Conservation (phyloP, 371 early-diverging fungal genomes). For the Rhizomucor pusillus region DNA sequence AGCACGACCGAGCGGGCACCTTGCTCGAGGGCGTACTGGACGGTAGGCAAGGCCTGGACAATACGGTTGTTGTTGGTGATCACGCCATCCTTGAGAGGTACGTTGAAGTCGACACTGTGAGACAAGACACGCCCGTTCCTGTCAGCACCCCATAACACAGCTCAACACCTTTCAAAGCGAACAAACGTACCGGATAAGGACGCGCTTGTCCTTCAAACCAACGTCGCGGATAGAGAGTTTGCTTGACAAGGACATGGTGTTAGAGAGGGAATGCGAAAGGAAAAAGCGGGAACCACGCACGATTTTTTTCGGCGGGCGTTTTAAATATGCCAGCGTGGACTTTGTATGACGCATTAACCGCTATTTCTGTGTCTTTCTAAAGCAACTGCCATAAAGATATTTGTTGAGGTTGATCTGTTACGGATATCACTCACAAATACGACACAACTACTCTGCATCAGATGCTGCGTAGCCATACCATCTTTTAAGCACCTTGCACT, state of each 20-base stretch:
- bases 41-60: constrained; percentile 94
- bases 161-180: not conserved
- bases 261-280: constrained; percentile 11
- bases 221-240: constrained; percentile 86
- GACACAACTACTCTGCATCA: not conserved
- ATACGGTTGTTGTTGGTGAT: constrained; percentile 98
- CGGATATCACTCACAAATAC: not conserved
- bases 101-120: constrained; percentile 97
- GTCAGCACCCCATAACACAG: not conserved
- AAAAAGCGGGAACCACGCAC: not conserved
- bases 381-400: no score
- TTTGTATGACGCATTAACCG: not conserved
- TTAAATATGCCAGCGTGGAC: not conserved
- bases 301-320: not conserved
- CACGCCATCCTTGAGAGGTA: constrained; percentile 88
- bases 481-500: not conserved
- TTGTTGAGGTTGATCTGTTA: no score
- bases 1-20: constrained; percentile 91
- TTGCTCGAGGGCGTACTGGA: constrained; percentile 86
- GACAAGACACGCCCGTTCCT: not conserved
- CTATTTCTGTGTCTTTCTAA: not conserved
- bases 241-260: constrained; percentile 59
- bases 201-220: constrained; percentile 85
- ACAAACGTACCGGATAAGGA: constrained; percentile 79
- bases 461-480: not conserved